Conservation (phyloP, 148 eudicot species). For the Drosera capensis region DNA sequence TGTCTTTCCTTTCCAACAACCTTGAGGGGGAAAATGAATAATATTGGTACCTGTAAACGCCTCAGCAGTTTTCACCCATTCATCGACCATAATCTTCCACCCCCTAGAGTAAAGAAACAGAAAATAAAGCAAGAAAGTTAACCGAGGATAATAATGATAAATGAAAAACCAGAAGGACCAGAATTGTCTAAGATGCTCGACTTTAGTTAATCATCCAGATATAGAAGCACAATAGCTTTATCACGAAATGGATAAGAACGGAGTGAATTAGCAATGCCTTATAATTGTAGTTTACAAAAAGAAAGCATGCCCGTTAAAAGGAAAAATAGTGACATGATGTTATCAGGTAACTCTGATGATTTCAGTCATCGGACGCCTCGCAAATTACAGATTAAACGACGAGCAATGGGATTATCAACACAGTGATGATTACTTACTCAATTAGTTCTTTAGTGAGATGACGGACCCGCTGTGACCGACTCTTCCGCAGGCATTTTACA, state of each 20-base stretch:
- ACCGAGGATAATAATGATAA: not conserved
- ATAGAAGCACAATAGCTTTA: no score
- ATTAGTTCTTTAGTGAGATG: constrained; percentile 46
- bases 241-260: no score
- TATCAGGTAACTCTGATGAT: not conserved
- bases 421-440: constrained; percentile 36
- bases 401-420: not conserved
- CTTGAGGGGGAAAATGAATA: not conserved
- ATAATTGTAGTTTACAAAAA: no score
- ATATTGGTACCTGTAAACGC: constrained; percentile 36
- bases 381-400: not conserved
- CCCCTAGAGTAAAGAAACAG: constrained; percentile 27
- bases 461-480: constrained; percentile 42
- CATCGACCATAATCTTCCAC: constrained; percentile 75
- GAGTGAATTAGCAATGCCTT: no score
- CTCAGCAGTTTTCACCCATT: constrained; percentile 45
- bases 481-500: constrained; percentile 53
- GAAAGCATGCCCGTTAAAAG: no score
- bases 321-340: no score
- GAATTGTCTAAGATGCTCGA: no score
- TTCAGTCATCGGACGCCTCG: not conserved
- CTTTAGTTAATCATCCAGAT: no score
- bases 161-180: no score
- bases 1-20: not conserved
- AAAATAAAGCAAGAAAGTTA: not conserved